Percentiles rank a stretch among this genome's conserved stretches.
Evolutionary conservation across 1,139 yeast genomes (phyloP).

Genomic region (Trichomonascaceae sp.): DNA sequence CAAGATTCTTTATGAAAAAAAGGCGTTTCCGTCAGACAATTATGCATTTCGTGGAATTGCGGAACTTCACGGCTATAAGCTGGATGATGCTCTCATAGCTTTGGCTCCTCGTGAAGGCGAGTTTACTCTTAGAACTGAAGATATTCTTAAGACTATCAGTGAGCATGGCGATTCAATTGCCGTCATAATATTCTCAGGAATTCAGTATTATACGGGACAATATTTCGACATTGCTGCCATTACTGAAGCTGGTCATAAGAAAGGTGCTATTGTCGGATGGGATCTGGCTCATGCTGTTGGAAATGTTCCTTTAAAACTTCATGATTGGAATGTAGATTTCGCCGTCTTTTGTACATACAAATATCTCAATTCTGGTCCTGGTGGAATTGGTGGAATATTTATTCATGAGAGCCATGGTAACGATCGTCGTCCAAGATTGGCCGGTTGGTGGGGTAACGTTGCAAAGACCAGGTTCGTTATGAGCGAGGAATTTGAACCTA

Average conservation of each 20-base stretch:
- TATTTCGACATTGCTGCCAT: slow-evolving; percentile 64
- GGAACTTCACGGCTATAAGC: slow-evolving; percentile 51
- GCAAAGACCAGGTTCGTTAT: slow-evolving; percentile 64
- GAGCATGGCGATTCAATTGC: slow-evolving; percentile 59
- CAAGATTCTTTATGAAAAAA: slow-evolving; percentile 76
- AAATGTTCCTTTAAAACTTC: slow-evolving; percentile 67
- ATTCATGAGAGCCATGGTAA: slow-evolving; percentile 46
- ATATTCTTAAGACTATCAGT: slow-evolving; percentile 54
- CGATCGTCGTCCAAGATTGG: slow-evolving; percentile 57
- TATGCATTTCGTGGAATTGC: slow-evolving; percentile 79
- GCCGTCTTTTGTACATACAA: slow-evolving; percentile 95
- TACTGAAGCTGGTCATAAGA: slow-evolving; percentile 52
- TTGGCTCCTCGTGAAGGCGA: slow-evolving; percentile 53
- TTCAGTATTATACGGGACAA: slow-evolving; percentile 92
- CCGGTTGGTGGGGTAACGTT: slow-evolving; percentile 98
- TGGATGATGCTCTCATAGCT: slow-evolving; percentile 58
- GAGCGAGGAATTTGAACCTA: slow-evolving; percentile 75
- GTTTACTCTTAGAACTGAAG: slow-evolving; percentile 53
- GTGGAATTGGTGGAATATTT: slow-evolving; percentile 79
- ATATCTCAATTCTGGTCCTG: slow-evolving; percentile 88
- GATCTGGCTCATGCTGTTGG: slow-evolving; percentile 95
- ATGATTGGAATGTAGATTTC: slow-evolving; percentile 87
- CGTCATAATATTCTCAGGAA: slow-evolving; percentile 74
- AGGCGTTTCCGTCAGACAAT: slow-evolving; percentile 88
- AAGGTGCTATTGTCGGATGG: slow-evolving; percentile 76